These are phyloP conservation scores for Leavenworthia alabamica DNA, from an alignment of 345 rosid species.

Conservation along the genomic window DNA sequence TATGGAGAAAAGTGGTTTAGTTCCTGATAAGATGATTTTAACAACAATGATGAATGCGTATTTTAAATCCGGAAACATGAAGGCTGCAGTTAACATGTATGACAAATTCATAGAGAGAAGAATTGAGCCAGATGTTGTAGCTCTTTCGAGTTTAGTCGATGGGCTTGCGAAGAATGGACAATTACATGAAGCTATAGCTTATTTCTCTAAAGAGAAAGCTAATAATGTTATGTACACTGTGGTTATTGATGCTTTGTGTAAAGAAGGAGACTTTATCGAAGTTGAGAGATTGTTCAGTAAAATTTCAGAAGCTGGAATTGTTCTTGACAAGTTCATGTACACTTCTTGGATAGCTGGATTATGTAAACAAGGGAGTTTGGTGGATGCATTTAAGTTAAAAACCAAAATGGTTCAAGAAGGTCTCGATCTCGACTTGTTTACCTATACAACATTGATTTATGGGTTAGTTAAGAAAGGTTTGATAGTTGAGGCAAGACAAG, in stretches of 20 bases:
- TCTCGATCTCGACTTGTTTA: slow-evolving; percentile 32
- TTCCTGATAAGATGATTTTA: slow-evolving; percentile 35
- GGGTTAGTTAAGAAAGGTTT: slow-evolving; percentile 38
- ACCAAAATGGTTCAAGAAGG: slow-evolving; percentile 44
- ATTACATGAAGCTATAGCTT: slow-evolving; percentile 34
- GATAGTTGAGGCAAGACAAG: slow-evolving; percentile 42
- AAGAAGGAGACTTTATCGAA: slow-evolving; percentile 37
- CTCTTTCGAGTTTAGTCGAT: slow-evolving; percentile 38
- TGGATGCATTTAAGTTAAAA: slow-evolving; percentile 40
- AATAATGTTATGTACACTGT: slow-evolving; percentile 40
- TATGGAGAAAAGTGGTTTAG: slow-evolving; percentile 34
- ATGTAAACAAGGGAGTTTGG: slow-evolving; percentile 37
- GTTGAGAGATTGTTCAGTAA: slow-evolving; percentile 34
- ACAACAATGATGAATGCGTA: slow-evolving; percentile 37
- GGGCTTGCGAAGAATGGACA: slow-evolving; percentile 38
- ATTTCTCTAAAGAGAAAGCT: slow-evolving; percentile 37
- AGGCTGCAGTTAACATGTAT: slow-evolving; percentile 29
- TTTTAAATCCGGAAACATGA: slow-evolving; percentile 33
- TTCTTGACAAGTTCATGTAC: slow-evolving; percentile 41
- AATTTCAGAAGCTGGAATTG: slow-evolving; percentile 35
- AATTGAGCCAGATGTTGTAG: slow-evolving; percentile 39
- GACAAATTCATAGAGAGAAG: slow-evolving; percentile 25
- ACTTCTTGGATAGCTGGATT: slow-evolving; percentile 46
- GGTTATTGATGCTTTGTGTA: slow-evolving; percentile 35
- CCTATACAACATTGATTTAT: slow-evolving; percentile 36